A percentile compares a stretch with the other conserved stretches of the same genome.
Conservation (phyloP, 2,329 filamentous ascomycete genomes). For the Nothopassalora personata region DNA sequence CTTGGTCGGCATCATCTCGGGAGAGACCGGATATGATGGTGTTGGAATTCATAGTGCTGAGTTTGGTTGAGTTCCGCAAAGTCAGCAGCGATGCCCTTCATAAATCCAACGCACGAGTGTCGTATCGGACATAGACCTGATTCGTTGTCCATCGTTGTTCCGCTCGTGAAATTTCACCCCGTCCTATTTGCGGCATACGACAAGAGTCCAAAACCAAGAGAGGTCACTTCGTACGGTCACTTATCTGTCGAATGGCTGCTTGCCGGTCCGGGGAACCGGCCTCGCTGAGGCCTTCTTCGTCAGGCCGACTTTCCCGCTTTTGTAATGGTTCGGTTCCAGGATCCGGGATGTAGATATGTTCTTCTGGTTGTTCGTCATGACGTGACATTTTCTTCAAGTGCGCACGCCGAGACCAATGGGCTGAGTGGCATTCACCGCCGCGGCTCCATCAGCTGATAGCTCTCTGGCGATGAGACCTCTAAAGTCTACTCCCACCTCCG, state of each 20-base stretch:
- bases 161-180: not conserved
- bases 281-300: not conserved
- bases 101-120: not conserved
- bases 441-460: slow-evolving; percentile 6
- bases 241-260: not conserved
- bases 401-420: slow-evolving; percentile 14
- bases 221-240: not conserved
- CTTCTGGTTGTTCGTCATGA: not conserved
- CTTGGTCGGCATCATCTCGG: not conserved
- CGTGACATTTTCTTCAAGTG: slow-evolving; percentile 3
- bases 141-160: not conserved
- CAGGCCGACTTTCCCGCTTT: not conserved
- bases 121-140: not conserved
- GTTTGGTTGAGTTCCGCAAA: not conserved
- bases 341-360: not conserved
- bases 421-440: not conserved
- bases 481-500: slow-evolving; percentile 87
- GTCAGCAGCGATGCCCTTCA: not conserved
- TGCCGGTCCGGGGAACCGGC: not conserved
- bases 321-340: not conserved
- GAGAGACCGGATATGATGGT: not conserved
- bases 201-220: not conserved
- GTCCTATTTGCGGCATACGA: not conserved
- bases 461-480: slow-evolving; percentile 68
- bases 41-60: not conserved